A percentile compares a stretch with the other conserved stretches of the same genome.
These are phyloP conservation scores for Bipolaris sorokiniana DNA, from an alignment of 2,329 filamentous ascomycete species.

Conservation along the genomic window DNA sequence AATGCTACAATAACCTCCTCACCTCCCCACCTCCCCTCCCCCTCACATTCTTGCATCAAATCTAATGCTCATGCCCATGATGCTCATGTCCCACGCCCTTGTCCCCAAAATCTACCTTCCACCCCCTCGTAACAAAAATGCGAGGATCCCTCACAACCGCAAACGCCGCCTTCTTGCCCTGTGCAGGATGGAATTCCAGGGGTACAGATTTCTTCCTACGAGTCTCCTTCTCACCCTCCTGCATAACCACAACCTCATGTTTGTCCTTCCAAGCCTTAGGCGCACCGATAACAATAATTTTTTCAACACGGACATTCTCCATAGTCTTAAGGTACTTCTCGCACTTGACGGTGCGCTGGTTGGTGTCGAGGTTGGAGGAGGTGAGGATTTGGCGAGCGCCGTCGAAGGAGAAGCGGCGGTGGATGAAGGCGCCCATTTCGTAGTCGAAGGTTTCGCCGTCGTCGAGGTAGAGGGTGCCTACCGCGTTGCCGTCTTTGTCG, in stretches of 20 bases:
- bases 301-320: conserved; percentile 79
- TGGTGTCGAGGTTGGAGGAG: conserved; percentile 60
- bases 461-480: conserved; percentile 86
- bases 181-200: conserved; percentile 64
- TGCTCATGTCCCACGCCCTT: conserved; percentile 25
- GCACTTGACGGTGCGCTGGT: conserved; percentile 66
- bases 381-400: conserved; percentile 63
- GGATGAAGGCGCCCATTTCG: conserved; percentile 83
- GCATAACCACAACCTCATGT: conserved; percentile 68
- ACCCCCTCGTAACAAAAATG: conserved; percentile 66
- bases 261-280: conserved; percentile 73
- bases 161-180: conserved; percentile 64
- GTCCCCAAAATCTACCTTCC: conserved; percentile 64
- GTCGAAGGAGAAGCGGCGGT: conserved; percentile 76
- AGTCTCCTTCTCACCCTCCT: conserved; percentile 58
- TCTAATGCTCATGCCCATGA: conserved; percentile 34
- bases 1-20: no score
- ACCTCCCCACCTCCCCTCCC: no score
- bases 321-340: conserved; percentile 80
- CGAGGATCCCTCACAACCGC: conserved; percentile 68
- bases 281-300: conserved; percentile 81
- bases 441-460: conserved; percentile 94
- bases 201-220: conserved; percentile 57
- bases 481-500: conserved; percentile 70
- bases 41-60: no score